A percentile compares a stretch with the other conserved stretches of the same genome.
Conservation (phyloP, 345 rosid genomes). For the Pelargonium nanum region DNA sequence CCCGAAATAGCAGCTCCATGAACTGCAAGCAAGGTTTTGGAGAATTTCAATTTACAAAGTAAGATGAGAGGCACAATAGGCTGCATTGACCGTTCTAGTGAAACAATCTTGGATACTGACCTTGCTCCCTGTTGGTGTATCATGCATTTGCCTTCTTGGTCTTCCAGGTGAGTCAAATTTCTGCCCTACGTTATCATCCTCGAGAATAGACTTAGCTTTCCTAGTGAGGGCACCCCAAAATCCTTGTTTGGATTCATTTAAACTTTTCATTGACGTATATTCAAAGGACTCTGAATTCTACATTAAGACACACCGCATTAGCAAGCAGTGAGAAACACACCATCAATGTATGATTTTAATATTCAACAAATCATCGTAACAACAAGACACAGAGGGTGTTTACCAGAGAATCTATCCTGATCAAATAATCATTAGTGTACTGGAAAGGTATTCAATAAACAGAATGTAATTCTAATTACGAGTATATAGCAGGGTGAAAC, state of each 20-base stretch:
- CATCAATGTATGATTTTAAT: neutral
- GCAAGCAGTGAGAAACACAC: neutral
- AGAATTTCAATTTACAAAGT: neutral
- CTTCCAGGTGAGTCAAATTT: constrained; percentile 20
- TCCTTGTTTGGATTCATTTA: constrained; percentile 51
- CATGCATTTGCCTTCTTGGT: constrained; percentile 22
- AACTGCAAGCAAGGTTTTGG: neutral
- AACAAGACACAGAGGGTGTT: neutral
- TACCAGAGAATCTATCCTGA: neutral
- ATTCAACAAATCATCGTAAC: neutral
- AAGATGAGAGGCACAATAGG: neutral
- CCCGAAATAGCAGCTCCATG: neutral
- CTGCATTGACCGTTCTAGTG: constrained; percentile 21
- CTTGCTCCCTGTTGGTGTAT: constrained; percentile 14
- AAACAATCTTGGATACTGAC: constrained; percentile 25
- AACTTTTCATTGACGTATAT: constrained; percentile 34
- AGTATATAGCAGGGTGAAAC: no score
- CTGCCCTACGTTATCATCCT: constrained; percentile 32
- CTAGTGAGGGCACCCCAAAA: constrained; percentile 86
- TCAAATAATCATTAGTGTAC: neutral
- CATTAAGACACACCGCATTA: constrained; percentile 1
- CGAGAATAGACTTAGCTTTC: constrained; percentile 81
- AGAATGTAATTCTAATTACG: no score
- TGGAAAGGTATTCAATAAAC: no score
- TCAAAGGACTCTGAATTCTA: constrained; percentile 35